Evolutionary conservation across 2,329 filamentous ascomycete species (phyloP), one percentile per base, ranked within the genome.

Genomic region (Ophiostoma populinum): DNA sequence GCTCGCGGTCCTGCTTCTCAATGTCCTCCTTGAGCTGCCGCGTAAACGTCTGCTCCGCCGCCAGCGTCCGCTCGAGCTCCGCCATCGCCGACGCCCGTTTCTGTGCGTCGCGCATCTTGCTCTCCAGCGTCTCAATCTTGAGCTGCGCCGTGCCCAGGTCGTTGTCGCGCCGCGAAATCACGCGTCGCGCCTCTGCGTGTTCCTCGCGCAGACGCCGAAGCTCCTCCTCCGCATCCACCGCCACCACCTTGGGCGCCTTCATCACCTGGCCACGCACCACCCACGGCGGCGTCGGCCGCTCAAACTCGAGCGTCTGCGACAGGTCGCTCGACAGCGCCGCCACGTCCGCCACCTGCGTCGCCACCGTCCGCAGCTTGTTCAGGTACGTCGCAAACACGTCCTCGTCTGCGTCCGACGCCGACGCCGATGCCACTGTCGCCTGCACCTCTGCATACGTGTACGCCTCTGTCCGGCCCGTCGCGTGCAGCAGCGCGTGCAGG

Each of bases 81-180:
- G 62, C 61, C 44, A 83, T 80, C 35, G 66, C 67, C 34, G 74
- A 70, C 11, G 80, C 72, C 55, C 87, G 86, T 51, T 79, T 74
- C 43, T 75, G 73, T 6, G 81, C 80, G 49, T 92, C 85, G 39
- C 76, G 74, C 75, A 90, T 86, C 38, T 82, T 69, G 7, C 81
- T 80, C 53, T 92, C 81, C 24, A 95, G 72, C 26, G 90, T 81
- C 55, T 94, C 87, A 45, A 94, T 92, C 54, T 90, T 86, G 45
- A 94, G 78, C n/a, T 77, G 70, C 17, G 81, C 69, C 39, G 92
- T 87, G 53, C 92, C 85, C 35, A 92, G 70, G 24, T 77, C 75
- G 51, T 86, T 80, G 44, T 93, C 82, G 42, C 77, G 75, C 43
- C 76, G 67, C 1, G 77, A 73, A 38, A 83, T 66, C 4, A 70